Conservation (phyloP, 2,329 filamentous ascomycete species). For the Fusarium agapanthi region DNA sequence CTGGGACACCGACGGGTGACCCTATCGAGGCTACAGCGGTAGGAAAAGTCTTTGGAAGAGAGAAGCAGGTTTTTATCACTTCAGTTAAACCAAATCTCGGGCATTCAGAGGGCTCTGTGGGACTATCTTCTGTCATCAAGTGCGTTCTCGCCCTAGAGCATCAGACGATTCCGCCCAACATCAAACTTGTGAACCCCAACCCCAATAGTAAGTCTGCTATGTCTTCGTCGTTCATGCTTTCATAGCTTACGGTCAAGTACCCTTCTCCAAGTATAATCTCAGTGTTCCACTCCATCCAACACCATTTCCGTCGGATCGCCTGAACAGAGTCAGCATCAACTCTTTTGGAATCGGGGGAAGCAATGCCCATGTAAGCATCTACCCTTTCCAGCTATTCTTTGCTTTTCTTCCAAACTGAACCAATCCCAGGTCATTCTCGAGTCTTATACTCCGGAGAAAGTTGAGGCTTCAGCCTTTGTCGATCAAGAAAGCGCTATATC, state of each 20-base stretch:
- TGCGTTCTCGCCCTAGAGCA: constrained; percentile 35
- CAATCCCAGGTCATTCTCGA: constrained; percentile 27
- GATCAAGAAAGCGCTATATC: neutral
- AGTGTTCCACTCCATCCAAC: constrained; percentile 23
- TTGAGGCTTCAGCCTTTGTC: neutral
- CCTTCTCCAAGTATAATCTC: neutral
- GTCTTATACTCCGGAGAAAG: neutral
- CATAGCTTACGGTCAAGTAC: neutral
- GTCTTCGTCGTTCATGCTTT: rapidly evolving
- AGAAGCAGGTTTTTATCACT: neutral
- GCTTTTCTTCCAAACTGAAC: no score
- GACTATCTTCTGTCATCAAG: constrained; percentile 41
- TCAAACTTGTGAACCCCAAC: constrained; percentile 33
- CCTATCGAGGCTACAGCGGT: constrained; percentile 21
- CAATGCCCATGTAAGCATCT: constrained; percentile 31
- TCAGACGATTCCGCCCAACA: constrained; percentile 36
- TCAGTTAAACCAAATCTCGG: constrained; percentile 54
- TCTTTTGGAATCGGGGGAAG: constrained; percentile 44
- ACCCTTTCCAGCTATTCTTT: no score
- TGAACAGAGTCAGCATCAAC: constrained; percentile 37
- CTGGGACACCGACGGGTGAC: constrained; percentile 34
- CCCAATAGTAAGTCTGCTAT: constrained; percentile 25
- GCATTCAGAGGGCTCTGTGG: constrained; percentile 38
- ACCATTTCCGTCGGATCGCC: constrained; percentile 6
- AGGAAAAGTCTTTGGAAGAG: neutral